Base-by-base conservation (phyloP, 2,329 filamentous ascomycete genomes). In the Knufia fluminis region DNA sequence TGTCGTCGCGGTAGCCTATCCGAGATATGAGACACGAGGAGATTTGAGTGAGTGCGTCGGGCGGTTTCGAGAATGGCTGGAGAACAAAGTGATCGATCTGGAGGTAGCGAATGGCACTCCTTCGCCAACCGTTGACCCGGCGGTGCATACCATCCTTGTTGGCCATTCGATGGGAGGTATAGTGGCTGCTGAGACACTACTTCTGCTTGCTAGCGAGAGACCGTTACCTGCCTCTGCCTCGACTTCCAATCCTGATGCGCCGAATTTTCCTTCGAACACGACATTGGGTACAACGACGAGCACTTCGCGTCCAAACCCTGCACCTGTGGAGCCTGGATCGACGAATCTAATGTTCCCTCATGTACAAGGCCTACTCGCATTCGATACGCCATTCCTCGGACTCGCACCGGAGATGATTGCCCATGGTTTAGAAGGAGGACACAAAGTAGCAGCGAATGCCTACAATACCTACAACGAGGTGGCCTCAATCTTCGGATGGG, bases 131-230 rank as follows among this genome's bases (percentile, higher is more conserved):
- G 77, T 94, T 55, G 87, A 94, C 53, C 88, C 89, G 3, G 88
- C 84, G 0, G 87, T 95, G 17, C 83, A 82, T 61, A 84, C 85
- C 23, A 76, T 95, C 41, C 77, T 96, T 14, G 72, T 94, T 50
- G 90, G 90, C 20, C 90, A 96, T 66, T 90, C 85, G 7, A 96
- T 85, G 86, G 86, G 86, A 59, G 92, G 92, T 59, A 96, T 97
- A 60, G 89, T 97, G 41, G 91, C 88, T 9, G 91, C 89, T 28
- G 92, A 97, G 64, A 85, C 88, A 12, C 74, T 91, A 54, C 78
- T 96, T 58, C 77, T 82, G 35, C 77, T 97, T 46, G 68, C 86
- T 38, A 77, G 81, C 52, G 86, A 86, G 57, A 73, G 80, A 52
- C 73, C 76, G 57, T 66, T 72, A 40, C 63, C 65, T 33, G 55